Evolutionary conservation across 495 filamentous ascomycete species (phyloP).

Genomic region (Hyaloscypha finlandica): DNA sequence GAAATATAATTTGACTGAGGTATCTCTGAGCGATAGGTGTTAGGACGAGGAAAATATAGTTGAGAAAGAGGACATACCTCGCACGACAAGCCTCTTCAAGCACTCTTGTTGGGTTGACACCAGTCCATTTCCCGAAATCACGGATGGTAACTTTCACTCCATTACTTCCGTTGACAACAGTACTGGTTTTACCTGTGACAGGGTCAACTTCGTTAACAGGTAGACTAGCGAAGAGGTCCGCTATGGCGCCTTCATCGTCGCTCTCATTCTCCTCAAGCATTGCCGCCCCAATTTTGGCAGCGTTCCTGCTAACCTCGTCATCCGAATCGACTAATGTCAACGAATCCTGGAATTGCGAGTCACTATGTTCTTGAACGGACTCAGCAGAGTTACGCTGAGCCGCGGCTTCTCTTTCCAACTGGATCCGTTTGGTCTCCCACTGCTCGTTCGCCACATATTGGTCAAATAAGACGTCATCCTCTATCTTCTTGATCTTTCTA

Average conservation of each 20-base stretch:
- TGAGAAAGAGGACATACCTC: constrained; percentile 52
- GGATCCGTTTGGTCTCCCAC: constrained; percentile 69
- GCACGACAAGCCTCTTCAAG: constrained; percentile 87
- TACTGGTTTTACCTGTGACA: constrained; percentile 51
- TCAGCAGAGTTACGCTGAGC: constrained; percentile 26
- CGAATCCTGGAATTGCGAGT: constrained; percentile 30
- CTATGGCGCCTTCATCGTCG: constrained; percentile 51
- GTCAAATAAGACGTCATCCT: constrained; percentile 87
- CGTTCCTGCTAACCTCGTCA: constrained; percentile 52
- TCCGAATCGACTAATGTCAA: constrained; percentile 35
- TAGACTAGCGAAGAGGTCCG: constrained; percentile 67
- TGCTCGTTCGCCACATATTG: constrained; percentile 68
- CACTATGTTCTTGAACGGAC: constrained; percentile 36
- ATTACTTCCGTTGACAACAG: constrained; percentile 50
- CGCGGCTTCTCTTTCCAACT: constrained; percentile 61
- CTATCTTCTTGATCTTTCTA: constrained; percentile 72
- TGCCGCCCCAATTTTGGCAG: constrained; percentile 49
- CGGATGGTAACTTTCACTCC: constrained; percentile 60
- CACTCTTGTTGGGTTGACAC: constrained; percentile 67
- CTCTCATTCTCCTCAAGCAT: constrained; percentile 53
- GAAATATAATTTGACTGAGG: constrained; percentile 62
- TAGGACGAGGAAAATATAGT: constrained; percentile 14
- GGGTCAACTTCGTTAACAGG: constrained; percentile 62
- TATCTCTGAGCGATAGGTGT: constrained; percentile 54
- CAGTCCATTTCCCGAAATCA: constrained; percentile 81